Conservation (phyloP, 2,329 filamentous ascomycete genomes). For the Moelleriella libera region DNA sequence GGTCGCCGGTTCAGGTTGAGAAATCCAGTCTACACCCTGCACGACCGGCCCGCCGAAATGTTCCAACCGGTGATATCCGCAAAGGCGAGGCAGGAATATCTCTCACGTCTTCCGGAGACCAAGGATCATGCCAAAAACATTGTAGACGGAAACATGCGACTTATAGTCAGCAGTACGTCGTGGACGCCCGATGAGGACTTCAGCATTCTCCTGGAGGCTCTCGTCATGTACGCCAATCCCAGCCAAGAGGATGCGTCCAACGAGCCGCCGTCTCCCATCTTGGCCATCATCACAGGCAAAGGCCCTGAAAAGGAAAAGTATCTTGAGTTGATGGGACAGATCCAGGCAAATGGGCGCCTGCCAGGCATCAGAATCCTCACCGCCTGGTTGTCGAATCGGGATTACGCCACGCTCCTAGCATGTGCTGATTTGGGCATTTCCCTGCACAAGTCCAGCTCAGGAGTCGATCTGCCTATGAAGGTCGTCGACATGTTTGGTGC, state of each 20-base stretch:
- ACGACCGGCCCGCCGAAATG: slow-evolving; percentile 73
- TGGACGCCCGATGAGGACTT: slow-evolving; percentile 99
- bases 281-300: slow-evolving; percentile 89
- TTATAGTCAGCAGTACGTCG: slow-evolving; percentile 86
- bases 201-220: slow-evolving; percentile 66
- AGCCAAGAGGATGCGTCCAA: slow-evolving; percentile 22
- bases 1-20: slow-evolving; percentile 48
- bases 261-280: slow-evolving; percentile 43
- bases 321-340: slow-evolving; percentile 44
- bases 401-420: slow-evolving; percentile 75
- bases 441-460: slow-evolving; percentile 83
- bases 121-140: slow-evolving; percentile 44
- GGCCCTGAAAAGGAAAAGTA: slow-evolving; percentile 75
- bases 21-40: slow-evolving; percentile 55
- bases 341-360: slow-evolving; percentile 50
- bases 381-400: slow-evolving; percentile 69
- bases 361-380: slow-evolving; percentile 59
- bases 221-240: slow-evolving; percentile 57
- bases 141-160: slow-evolving; percentile 39
- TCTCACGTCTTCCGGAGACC: slow-evolving; percentile 53
- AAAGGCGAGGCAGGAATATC: slow-evolving; percentile 39
- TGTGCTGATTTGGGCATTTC: slow-evolving; percentile 83
- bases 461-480: slow-evolving; percentile 96
- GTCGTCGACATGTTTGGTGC: slow-evolving; percentile 98
- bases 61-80: slow-evolving; percentile 54